phyloP scores from a whole-genome alignment of 176 grass and related monocot genomes.

The Tillandsia fasciculata region DNA sequence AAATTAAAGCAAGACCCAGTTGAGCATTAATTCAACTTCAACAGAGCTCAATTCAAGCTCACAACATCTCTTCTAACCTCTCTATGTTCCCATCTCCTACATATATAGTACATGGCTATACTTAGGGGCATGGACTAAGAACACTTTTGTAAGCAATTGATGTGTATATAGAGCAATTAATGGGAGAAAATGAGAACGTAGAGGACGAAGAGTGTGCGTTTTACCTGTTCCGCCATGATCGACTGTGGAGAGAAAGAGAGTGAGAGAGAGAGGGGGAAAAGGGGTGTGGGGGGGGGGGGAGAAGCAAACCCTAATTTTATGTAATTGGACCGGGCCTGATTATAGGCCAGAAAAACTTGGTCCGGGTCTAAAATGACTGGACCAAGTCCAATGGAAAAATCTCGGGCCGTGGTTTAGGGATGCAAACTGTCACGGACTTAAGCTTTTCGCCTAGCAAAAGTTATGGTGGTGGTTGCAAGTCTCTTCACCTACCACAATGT shows the following conservation, averaged over 20 bases:
- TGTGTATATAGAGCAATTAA: neutral
- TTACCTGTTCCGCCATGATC: conserved; percentile 86
- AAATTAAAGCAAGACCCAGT: neutral
- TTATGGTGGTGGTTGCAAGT: too few species aligned
- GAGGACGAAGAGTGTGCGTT: neutral
- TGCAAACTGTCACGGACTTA: too few species aligned
- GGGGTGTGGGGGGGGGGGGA: neutral
- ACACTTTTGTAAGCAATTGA: neutral
- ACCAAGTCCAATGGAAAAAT: too few species aligned
- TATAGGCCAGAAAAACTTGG: too few species aligned
- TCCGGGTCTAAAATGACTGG: too few species aligned
- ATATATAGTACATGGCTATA: neutral
- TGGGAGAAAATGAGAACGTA: neutral
- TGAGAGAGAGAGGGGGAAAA: neutral
- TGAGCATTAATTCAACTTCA: neutral
- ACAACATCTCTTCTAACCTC: too few species aligned
- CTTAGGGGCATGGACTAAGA: neutral
- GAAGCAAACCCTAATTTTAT: neutral
- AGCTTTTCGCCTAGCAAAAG: too few species aligned
- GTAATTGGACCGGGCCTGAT: too few species aligned
- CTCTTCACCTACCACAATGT: too few species aligned
- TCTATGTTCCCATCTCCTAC: neutral
- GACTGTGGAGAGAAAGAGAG: conserved; percentile 5
- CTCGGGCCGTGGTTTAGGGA: too few species aligned
- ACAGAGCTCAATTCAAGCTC: neutral